Evolutionary conservation across 495 filamentous ascomycete genomes (phyloP).

Genomic region (Zalerion maritima): DNA sequence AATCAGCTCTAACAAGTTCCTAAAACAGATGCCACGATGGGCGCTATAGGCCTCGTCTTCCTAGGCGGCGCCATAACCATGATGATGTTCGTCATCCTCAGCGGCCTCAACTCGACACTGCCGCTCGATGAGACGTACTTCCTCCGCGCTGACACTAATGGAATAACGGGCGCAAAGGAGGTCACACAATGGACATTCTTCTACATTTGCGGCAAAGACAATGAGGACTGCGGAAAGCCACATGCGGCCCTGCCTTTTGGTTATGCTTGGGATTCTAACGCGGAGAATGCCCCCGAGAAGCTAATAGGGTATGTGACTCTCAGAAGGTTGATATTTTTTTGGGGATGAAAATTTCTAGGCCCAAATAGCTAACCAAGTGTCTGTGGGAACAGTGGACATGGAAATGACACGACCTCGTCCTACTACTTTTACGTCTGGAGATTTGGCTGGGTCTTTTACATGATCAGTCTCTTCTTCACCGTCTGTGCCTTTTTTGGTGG

Average conservation of each 20-base stretch:
- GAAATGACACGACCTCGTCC: constrained; percentile 30
- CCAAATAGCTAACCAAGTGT: too few relatives aligned
- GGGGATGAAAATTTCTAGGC: not conserved
- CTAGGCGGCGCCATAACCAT: constrained; percentile 59
- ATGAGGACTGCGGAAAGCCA: constrained; percentile 29
- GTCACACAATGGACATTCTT: constrained; percentile 80
- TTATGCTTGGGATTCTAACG: constrained; percentile 31
- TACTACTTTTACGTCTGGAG: constrained; percentile 43
- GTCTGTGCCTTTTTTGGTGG: constrained; percentile 39
- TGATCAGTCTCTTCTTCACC: constrained; percentile 51
- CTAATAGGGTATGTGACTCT: constrained; percentile 21
- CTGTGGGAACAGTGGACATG: constrained; percentile 23
- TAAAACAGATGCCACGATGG: constrained; percentile 24
- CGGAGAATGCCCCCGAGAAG: constrained; percentile 20
- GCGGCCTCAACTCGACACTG: constrained; percentile 39
- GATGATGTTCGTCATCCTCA: constrained; percentile 69
- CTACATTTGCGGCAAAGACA: constrained; percentile 43
- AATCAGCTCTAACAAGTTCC: too few relatives aligned
- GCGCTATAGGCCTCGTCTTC: constrained; percentile 52
- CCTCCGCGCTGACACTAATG: constrained; percentile 56
- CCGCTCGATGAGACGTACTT: constrained; percentile 70
- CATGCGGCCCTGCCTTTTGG: constrained; percentile 33
- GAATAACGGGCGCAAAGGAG: constrained; percentile 48
- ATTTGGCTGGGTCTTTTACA: constrained; percentile 59
- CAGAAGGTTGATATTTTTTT: not conserved